Conservation (phyloP, 352 stramenopile species). For the Phytopythium delawarense region DNA sequence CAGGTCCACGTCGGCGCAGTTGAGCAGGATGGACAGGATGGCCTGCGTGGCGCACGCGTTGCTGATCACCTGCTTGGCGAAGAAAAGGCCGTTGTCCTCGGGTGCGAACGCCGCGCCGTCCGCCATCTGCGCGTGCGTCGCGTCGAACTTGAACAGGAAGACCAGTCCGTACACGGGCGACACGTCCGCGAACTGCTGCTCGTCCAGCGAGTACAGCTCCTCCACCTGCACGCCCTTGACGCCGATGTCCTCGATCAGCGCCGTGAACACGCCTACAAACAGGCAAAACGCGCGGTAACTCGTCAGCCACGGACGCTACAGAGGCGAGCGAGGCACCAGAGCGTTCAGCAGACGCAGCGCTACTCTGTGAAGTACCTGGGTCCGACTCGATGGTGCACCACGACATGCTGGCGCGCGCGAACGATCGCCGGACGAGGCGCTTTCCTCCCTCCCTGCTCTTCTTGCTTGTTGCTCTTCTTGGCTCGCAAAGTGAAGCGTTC, state of each 20-base stretch:
- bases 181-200: slow-evolving; percentile 68
- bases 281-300: background rate
- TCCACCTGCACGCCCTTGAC: slow-evolving; percentile 91
- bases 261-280: slow-evolving; percentile 76
- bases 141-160: slow-evolving; percentile 96
- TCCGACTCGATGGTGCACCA: slow-evolving; percentile 83
- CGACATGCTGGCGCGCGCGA: slow-evolving; percentile 29
- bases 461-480: background rate
- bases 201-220: slow-evolving; percentile 93
- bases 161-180: slow-evolving; percentile 90
- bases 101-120: slow-evolving; percentile 16
- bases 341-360: background rate
- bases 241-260: slow-evolving; percentile 93
- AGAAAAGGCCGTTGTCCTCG: slow-evolving; percentile 86
- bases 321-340: background rate
- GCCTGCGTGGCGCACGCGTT: slow-evolving; percentile 97
- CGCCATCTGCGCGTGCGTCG: slow-evolving; percentile 34
- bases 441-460: background rate
- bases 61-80: slow-evolving; percentile 94
- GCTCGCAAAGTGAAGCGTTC: background rate
- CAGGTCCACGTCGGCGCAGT: slow-evolving; percentile 65
- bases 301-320: background rate
- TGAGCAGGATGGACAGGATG: slow-evolving; percentile 96
- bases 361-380: slow-evolving; percentile 29
- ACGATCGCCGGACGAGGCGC: background rate